Evolutionary conservation across 1,284 basidiomycete species (phyloP), one percentile per base, ranked within the genome.

Genomic region (Sporisorium exsertum): DNA sequence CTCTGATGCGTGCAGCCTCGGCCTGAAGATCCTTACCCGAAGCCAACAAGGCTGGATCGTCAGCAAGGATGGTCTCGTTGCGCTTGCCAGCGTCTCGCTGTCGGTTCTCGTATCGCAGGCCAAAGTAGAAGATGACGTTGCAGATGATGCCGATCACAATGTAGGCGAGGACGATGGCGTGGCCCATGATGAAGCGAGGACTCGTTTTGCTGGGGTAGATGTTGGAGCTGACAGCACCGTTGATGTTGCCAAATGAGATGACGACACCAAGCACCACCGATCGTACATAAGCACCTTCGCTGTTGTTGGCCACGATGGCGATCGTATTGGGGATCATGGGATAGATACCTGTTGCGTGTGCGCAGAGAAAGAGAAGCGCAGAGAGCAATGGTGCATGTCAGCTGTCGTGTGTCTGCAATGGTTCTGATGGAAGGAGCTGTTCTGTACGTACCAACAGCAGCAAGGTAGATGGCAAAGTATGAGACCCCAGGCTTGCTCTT

Each of bases 241-340:
- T 85, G 58, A 84, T 62, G 66, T 86, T 85, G 42, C 84, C 84
- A 27, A 82, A 88, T 4, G 58, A 61, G 57, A 78, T 78, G 49
- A 79, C 64, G 35, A 79, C 50, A 20, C 88, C 92, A 26, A 92
- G 86, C 0, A 91, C 89, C 1, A 92, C 91, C 72, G 90, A 91
- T 24, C 92, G 90, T 78, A 92, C 92, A 85, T 92, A 93, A 0
- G 89, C 88, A 8, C 92, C 91, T 86, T 92, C 91, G 18, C 91
- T 89, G 78, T 91, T 92, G 77, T 91, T 91, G 32, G 90, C 90
- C 35, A 90, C 89, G 90, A 91, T 92, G 7, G 91, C 90, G 73
- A 91, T 88, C 4, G 90, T 89, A 85, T 92, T 92, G 29, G 91
- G 88, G 72, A 92, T 91, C 52, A 89, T 87, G 6, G 91, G 91